Base-by-base conservation (phyloP, 139 green algal genomes). In the Micractinium conductrix region DNA sequence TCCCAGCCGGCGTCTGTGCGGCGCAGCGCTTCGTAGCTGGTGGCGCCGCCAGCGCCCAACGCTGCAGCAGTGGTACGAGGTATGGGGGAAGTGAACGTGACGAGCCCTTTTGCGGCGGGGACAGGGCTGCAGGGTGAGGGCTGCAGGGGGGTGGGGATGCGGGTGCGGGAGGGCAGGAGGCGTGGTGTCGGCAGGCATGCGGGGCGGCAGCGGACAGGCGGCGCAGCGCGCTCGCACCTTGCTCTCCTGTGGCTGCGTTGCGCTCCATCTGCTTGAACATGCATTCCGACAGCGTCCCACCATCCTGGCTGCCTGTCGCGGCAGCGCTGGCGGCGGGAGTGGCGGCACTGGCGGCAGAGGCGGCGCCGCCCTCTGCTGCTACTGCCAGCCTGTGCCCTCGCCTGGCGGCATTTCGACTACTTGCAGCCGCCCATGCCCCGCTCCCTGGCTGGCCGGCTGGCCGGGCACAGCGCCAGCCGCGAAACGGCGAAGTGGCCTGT, bases 21-120 rank as follows among this genome's bases (percentile, higher is more conserved):
- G 78, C 93, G 84, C 16, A 98, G 89, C 14, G 92, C 93, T 24
- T 90, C 84, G 28, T 92, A 95, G 14, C 90, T 96, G 10, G 93
- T 96, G 63, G 84, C 62, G 0, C 95, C 95, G 14, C 95, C 95
- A 19, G 95, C 95, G 38, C 95, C 95, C 30, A 87, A 81, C n/a
- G 92, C 92, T 91, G 88, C 74, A 84, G 19, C 26, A 38, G n/a
- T 26, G 12, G 58, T 7, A n/a, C n/a, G 4, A 40, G 17, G 55
- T 16, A 21, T 65, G 55, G 16, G 10, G 48, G n/a, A 21, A 30
- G n/a, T 26, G n/a, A 33, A 26, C 9, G 4, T 21, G 63, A 19
- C 1, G 26, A 10, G 63, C 2, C 22, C 21, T n/a, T 50, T 17
- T 3, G 14, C 1, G 38, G 38, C 7, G 68, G 38, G 40, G n/a